Base-by-base conservation (phyloP, 805 yeast species). In the Myxozyma sirexii region DNA sequence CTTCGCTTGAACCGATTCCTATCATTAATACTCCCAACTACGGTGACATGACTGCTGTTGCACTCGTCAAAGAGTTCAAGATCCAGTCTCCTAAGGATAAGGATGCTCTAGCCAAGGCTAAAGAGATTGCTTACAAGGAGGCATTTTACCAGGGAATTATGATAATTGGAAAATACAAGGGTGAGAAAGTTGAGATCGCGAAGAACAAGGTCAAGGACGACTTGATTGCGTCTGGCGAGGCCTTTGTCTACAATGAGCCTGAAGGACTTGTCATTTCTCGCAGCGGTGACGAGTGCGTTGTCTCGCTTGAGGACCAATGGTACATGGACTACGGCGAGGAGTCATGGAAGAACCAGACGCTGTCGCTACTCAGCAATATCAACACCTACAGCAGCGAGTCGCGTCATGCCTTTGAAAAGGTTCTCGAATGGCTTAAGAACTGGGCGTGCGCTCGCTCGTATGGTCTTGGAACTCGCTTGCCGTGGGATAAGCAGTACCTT, bases 391-490 rank as follows among this genome's bases (percentile, higher is more conserved):
- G 86, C 54, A 79, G 85, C 51, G 98, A 92, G 78, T 89, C 96
- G 43, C 82, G 87, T 70, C 84, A 93, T 71, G 97, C 96, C 5
- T 93, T 94, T 70, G 97, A 91, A 76, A 92, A 91, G 75, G 96
- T 89, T 59, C 80, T 94, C 70, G 96, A 87, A 68, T 94, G 99
- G 99, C 84, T 94, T 71, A 89, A 87, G 78, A 92, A 91, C 80
- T 94, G 99, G 99, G 98, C 99, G 54, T 90, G 94, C 60, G 90
- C 96, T 59, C 88, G 99, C 80, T 86, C 96, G 57, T 94, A 90
- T 69, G 99, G 99, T 74, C 81, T 94, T 68, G 99, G 99, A 74
- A 85, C 97, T 59, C 86, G 79, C 72, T 83, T 94, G 67, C 99
- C 99, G 60, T 94, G 99, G 99, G 99, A 94, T 79, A 87, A 88